Evolutionary conservation across 139 green algal genomes (phyloP).

Genomic region (Ettlia oleoabundans): DNA sequence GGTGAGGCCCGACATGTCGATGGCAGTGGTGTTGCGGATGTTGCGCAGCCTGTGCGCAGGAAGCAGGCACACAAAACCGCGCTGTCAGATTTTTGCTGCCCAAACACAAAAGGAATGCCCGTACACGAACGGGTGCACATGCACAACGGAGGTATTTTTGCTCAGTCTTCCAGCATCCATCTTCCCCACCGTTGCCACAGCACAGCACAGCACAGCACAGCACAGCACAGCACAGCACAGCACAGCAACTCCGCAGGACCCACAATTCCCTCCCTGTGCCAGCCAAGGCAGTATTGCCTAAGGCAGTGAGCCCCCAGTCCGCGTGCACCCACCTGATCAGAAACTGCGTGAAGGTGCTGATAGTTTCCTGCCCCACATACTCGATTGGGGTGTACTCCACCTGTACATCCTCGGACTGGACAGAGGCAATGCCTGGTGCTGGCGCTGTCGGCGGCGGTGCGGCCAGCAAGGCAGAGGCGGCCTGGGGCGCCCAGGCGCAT

Average conservation of each 20-base stretch:
- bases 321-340: constrained; percentile 62
- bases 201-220: no score
- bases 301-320: neutral
- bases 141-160: no score
- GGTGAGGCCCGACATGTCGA: constrained; percentile 42
- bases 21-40: constrained; percentile 27
- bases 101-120: neutral
- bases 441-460: neutral
- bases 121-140: no score
- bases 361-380: constrained; percentile 34
- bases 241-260: no score
- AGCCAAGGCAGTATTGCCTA: neutral
- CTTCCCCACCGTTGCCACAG: no score
- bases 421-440: neutral
- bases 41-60: constrained; percentile 65
- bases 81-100: neutral
- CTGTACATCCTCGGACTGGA: constrained; percentile 30
- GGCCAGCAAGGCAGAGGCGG: neutral
- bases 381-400: constrained; percentile 71
- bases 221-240: no score
- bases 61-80: neutral
- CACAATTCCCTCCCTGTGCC: neutral
- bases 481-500: constrained; percentile 39
- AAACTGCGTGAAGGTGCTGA: constrained; percentile 67
- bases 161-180: no score